Conservation (phyloP, 768 basidiomycete genomes). For the Trametes sanguinea region DNA sequence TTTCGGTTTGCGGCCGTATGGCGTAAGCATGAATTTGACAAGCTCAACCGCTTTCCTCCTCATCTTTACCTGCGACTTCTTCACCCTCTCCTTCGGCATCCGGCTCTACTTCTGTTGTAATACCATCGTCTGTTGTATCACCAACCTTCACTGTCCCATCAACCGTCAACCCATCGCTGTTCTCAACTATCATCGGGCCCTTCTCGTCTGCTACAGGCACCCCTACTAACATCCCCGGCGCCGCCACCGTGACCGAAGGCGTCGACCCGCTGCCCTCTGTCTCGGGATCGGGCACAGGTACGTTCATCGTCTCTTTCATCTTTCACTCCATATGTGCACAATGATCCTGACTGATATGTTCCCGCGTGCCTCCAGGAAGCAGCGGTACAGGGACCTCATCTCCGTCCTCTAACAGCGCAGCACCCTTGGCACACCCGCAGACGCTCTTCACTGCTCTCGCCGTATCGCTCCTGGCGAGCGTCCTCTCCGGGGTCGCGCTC, state of each 20-base stretch:
- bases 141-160: background rate
- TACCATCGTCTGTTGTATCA: conserved; percentile 2
- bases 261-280: conserved; percentile 23
- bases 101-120: conserved; percentile 2
- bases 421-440: background rate
- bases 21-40: conserved; percentile 19
- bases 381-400: background rate
- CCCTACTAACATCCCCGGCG: conserved; percentile 17
- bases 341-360: background rate
- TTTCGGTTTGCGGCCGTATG: background rate
- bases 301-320: background rate
- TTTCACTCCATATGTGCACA: background rate
- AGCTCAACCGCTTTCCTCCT: conserved; percentile 16
- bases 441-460: conserved; percentile 2
- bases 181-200: background rate
- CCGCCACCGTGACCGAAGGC: conserved; percentile 24
- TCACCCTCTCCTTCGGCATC: background rate
- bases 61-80: background rate
- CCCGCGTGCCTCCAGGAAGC: background rate
- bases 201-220: conserved; percentile 19
- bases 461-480: conserved; percentile 13
- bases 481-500: conserved; percentile 8
- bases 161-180: background rate
- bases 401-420: background rate
- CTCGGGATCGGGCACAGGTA: background rate